phyloP scores from a whole-genome alignment of 225 moss, liverwort and hornwort species.

The Antitrichia curtipendula region DNA sequence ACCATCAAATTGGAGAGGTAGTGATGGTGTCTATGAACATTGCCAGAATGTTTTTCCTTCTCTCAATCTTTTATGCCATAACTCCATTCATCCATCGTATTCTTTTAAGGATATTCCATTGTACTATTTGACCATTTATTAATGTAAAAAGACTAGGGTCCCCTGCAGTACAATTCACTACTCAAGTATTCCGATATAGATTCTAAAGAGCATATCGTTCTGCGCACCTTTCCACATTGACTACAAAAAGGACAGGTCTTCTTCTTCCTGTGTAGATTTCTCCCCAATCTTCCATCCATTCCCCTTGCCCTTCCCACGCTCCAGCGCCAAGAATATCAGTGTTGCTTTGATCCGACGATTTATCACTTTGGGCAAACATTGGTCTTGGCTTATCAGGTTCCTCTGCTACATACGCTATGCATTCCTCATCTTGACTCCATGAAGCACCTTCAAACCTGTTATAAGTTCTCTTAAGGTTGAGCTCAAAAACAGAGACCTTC shows the following conservation, averaged over 20 bases:
- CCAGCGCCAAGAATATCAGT: slow-evolving; percentile 47
- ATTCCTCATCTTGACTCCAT: slow-evolving; percentile 82
- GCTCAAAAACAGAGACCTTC: background rate
- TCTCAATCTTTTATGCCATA: background rate
- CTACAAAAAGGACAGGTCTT: slow-evolving; percentile 78
- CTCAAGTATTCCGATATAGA: background rate
- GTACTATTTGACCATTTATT: background rate
- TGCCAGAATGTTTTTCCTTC: background rate
- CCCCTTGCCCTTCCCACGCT: slow-evolving; percentile 92
- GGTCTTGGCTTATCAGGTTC: slow-evolving; percentile 62
- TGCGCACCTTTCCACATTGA: slow-evolving; percentile 55
- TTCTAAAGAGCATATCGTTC: background rate
- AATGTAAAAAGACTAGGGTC: background rate
- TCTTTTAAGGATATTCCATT: background rate
- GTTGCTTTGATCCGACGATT: slow-evolving; percentile 33
- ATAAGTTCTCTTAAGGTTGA: background rate
- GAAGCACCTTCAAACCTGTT: slow-evolving; percentile 94
- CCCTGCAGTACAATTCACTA: background rate
- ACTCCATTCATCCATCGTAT: background rate
- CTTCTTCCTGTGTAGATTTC: slow-evolving; percentile 82
- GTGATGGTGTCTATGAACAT: background rate
- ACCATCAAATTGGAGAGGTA: background rate
- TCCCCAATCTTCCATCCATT: slow-evolving; percentile 98
- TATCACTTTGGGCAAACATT: slow-evolving; percentile 40
- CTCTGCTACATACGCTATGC: slow-evolving; percentile 88